Evolutionary conservation across 1,139 yeast genomes (phyloP).

Genomic region (Suhomyces maxii): DNA sequence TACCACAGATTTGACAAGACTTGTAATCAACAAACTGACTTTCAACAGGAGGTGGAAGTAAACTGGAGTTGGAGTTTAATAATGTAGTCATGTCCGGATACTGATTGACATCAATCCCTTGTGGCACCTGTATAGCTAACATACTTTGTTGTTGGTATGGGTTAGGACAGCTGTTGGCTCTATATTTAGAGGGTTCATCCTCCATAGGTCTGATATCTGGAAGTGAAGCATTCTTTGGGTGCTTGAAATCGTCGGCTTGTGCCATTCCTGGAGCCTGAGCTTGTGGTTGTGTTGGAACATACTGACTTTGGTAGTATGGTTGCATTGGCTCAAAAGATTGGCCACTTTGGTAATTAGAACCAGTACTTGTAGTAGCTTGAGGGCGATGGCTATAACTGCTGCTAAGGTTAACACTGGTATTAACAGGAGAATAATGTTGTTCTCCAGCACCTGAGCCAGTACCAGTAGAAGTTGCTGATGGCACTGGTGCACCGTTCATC

Average conservation of each 20-base stretch:
- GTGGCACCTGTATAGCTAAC: conserved; percentile 15
- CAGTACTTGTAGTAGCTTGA: conserved; percentile 4
- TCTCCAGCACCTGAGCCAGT: background rate
- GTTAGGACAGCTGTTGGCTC: conserved; percentile 7
- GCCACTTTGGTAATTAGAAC: background rate
- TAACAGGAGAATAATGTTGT: conserved; percentile 12
- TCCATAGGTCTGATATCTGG: conserved; percentile 8
- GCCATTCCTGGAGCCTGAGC: background rate
- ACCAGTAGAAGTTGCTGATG: background rate
- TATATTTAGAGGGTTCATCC: conserved; percentile 5
- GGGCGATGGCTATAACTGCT: conserved; percentile 3
- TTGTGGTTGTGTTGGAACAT: conserved; percentile 2
- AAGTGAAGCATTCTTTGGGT: conserved; percentile 4
- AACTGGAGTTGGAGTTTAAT: conserved; percentile 37
- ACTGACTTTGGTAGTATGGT: conserved; percentile 1
- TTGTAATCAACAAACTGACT: conserved; percentile 24
- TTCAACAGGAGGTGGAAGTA: conserved; percentile 40
- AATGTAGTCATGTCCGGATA: conserved; percentile 45
- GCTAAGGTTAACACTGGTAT: conserved; percentile 9
- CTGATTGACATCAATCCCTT: conserved; percentile 20
- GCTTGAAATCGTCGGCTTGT: conserved; percentile 5
- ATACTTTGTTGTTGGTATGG: conserved; percentile 1
- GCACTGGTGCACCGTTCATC: conserved; percentile 8
- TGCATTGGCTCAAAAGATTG: conserved; percentile 3
- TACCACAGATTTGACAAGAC: conserved; percentile 56